Evolutionary conservation across 1,284 basidiomycete species (phyloP).

Genomic region (Abortiporus biennis): DNA sequence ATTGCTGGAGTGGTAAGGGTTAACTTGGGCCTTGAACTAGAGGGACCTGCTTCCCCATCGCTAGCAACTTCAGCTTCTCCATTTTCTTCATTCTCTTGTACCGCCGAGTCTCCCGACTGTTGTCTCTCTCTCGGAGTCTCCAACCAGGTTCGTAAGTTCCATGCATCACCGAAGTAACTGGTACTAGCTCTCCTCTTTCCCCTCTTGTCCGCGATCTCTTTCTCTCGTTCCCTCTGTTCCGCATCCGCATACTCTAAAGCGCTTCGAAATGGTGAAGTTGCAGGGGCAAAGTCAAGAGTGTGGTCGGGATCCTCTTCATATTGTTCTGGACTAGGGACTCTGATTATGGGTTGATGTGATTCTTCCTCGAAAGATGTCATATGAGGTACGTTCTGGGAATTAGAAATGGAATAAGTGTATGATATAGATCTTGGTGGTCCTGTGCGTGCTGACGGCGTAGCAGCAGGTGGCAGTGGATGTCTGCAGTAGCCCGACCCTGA

Average conservation of each 20-base stretch:
- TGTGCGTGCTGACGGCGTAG: constrained; percentile 58
- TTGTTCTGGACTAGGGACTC: constrained; percentile 9
- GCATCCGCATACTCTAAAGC: constrained; percentile 44
- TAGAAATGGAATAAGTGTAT: constrained; percentile 47
- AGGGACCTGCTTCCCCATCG: not conserved
- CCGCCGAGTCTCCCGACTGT: constrained; percentile 17
- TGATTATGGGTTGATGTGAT: constrained; percentile 19
- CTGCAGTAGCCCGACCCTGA: constrained; percentile 2
- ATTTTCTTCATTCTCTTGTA: not conserved
- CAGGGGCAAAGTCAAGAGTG: constrained; percentile 23
- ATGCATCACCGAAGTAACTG: constrained; percentile 40
- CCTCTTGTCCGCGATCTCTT: constrained; percentile 41
- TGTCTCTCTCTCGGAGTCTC: constrained; percentile 48
- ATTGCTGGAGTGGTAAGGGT: not conserved
- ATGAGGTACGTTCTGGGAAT: constrained; percentile 16
- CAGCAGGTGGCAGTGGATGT: constrained; percentile 5
- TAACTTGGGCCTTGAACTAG: not conserved
- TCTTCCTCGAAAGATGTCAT: too few relatives aligned
- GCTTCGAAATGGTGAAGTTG: constrained; percentile 48
- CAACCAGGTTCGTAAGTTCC: constrained; percentile 52
- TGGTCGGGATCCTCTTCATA: constrained; percentile 24
- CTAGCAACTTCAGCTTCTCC: not conserved
- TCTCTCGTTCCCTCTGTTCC: constrained; percentile 34
- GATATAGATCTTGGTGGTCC: constrained; percentile 72
- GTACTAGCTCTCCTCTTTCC: constrained; percentile 47